These are phyloP conservation scores for Lolium rigidum DNA, from an alignment of 176 grass and related monocot genomes.

Conservation along the genomic window DNA sequence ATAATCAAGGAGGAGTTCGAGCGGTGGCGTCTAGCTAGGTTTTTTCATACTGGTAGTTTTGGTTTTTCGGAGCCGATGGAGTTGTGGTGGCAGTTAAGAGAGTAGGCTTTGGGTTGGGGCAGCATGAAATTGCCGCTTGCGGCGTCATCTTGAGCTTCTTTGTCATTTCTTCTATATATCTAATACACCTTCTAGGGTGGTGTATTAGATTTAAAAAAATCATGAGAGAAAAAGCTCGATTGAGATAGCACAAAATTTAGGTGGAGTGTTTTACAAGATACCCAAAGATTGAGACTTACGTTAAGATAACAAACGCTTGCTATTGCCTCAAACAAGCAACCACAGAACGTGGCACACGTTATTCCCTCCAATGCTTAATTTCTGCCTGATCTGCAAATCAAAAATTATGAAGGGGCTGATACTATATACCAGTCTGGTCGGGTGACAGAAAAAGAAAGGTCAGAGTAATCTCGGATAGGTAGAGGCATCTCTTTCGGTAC, in stretches of 20 bases:
- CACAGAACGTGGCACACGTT: not conserved
- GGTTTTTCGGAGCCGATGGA: too few species aligned
- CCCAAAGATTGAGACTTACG: not conserved
- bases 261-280: not conserved
- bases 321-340: not conserved
- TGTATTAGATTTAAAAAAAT: too few species aligned
- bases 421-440: not conserved
- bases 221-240: not conserved
- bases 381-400: not conserved
- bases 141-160: too few species aligned
- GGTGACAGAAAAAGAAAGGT: constrained; percentile 30
- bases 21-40: too few species aligned
- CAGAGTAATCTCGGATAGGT: constrained; percentile 31
- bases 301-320: not conserved
- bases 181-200: too few species aligned
- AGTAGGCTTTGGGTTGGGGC: too few species aligned
- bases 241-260: not conserved
- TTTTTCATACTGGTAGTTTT: too few species aligned
- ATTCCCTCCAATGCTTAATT: constrained; percentile 2
- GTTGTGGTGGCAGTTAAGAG: too few species aligned
- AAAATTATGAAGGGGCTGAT: not conserved
- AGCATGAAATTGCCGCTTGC: too few species aligned
- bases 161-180: too few species aligned
- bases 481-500: constrained; percentile 31
- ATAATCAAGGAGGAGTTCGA: too few species aligned